Evolutionary conservation across 192 early-diverging fungal genomes (phyloP), one percentile per base, ranked within the genome.

Genomic region (Jimgerdemannia flammicorona): DNA sequence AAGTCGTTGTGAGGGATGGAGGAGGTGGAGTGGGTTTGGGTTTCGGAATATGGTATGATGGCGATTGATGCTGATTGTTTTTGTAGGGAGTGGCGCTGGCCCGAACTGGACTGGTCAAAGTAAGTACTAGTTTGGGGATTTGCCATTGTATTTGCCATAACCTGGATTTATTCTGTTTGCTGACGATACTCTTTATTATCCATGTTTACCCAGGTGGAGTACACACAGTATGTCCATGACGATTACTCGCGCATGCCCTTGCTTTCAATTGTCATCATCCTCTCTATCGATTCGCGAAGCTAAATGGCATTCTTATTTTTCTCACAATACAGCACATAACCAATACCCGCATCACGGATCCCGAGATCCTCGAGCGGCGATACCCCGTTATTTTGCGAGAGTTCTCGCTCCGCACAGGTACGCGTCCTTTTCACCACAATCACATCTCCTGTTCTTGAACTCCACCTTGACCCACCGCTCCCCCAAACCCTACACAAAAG

Each of bases 311-410:
- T 14, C 68, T 74, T 67, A n/a, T 67, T 64, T 49, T 63, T 44
- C 7, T 41, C 4, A 69, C 39, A 67, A 67, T 40, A 17, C 80
- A 87, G 71, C 95, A 97, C 78, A 96, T 97, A 96, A 99, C 97
- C 43, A 99, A 99, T 78, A 99, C 97, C 0, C 87, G 96, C 20
- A 98, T 97, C 76, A 99, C 97, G 2, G 97, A 99, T 81, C 96
- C 96, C 0, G 97, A 98, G 83, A 96, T 97, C 68, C 78, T 99
- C 39, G 96, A 98, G 80, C 87, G 94, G 54, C 85, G 95, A 44
- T 97, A 97, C 72, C 95, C 97, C 0, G 95, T 99, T 42, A 78
- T 98, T 17, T 81, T 99, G 64, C 90, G 90, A 43, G 88, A 92
- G 83, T 99, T 98, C 80, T 88, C 91, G 0, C 79, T 98, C 49